These are phyloP conservation scores for Petunia secreta DNA, from an alignment of 257 asterid genomes.

Conservation along the genomic window DNA sequence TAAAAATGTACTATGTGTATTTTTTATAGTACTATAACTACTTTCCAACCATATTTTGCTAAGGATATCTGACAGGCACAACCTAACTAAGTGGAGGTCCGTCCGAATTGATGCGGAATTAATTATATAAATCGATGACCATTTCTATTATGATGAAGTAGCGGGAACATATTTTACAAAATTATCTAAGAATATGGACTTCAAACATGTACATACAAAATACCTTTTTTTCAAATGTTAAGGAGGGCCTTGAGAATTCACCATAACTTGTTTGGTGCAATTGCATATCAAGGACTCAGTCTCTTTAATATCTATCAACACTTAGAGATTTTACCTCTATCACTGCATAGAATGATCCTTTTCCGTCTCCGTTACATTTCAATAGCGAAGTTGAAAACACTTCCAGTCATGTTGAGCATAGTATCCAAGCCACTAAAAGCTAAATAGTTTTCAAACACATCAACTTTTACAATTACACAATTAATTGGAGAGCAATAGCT, in stretches of 20 bases:
- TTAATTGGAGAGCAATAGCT: too few species aligned
- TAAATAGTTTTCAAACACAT: too few species aligned
- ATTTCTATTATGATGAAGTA: background rate
- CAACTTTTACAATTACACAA: too few species aligned
- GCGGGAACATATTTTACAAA: background rate
- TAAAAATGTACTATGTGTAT: background rate
- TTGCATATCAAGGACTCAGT: too few species aligned
- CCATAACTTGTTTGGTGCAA: background rate
- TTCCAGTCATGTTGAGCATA: too few species aligned
- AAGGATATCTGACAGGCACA: slow-evolving; percentile 17
- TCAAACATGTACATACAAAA: background rate
- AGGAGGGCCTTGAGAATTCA: background rate
- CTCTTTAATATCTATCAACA: too few species aligned
- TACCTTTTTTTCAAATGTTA: background rate
- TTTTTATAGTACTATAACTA: background rate
- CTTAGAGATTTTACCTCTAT: too few species aligned
- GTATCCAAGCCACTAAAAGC: too few species aligned
- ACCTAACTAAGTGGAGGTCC: background rate
- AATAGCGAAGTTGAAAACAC: too few species aligned
- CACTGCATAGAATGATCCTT: too few species aligned
- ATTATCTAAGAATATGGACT: background rate
- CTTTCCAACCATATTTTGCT: slow-evolving; percentile 5
- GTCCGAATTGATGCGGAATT: background rate
- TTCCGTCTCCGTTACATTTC: too few species aligned
- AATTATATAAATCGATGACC: background rate